Evolutionary conservation across 441 rosid species (phyloP), one percentile per base, ranked within the genome.

Genomic region (Viola pubescens): DNA sequence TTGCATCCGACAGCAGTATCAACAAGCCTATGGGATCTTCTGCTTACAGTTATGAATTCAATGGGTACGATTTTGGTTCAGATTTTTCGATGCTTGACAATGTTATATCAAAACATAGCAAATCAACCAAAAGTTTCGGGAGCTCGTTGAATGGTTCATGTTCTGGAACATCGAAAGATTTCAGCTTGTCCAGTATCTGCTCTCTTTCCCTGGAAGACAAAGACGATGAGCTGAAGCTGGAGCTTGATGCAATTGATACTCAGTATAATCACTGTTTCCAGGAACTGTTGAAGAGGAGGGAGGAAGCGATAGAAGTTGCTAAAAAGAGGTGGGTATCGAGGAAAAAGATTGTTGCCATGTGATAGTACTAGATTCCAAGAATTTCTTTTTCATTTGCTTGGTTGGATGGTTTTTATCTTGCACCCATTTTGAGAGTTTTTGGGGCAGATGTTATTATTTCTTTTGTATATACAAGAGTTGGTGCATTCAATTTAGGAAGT

Each of bases 211-310:
- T 73, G 2, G 43, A 66, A 5, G 69, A 75, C 8, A 67, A 62
- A 52, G 80, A 79, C 12, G 75, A 70, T 37, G 85, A 70, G 41
- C 76, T 83, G 26, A 73, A 82, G 74, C 63, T 54, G 63, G 89
- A 73, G 74, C 73, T 84, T 5, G 62, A 75, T 4, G 72, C 76
- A 1, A 77, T 82, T 16, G 79, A 80, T 48, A 37, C 74, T n/a
- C 85, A 75, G 54, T 86, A 75, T 56, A 69, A 69, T 37, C 77
- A 78, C 12, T 75, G 79, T 60, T 60, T 81, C 19, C 77, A 75
- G 41, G 82, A 80, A 66, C 92, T 87, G 26, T 26, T 56, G 70
- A 81, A 72, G 81, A 60, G 66, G 80, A 78, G 83, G 59, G 95
- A 84, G 56, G 89, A 78, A 61, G 90, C 83, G 7, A 69, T 79